Percentiles rank a stretch among this genome's conserved stretches.
Conservation (phyloP, 352 stramenopile species). For the Globisporangium rhizosaccharum region DNA sequence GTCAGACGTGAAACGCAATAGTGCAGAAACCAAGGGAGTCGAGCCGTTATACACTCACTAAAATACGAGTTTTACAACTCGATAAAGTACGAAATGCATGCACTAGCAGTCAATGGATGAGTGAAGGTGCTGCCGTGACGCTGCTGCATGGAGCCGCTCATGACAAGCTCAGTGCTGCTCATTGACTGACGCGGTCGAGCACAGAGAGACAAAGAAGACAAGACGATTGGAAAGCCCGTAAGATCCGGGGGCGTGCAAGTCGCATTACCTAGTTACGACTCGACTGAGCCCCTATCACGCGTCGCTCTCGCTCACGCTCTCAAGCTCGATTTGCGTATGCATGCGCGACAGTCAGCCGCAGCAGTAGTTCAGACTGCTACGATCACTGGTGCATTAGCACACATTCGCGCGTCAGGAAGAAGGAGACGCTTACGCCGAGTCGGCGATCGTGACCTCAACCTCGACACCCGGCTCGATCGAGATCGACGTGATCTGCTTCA, state of each 20-base stretch:
- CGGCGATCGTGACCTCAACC: slow-evolving; percentile 97
- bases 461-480: slow-evolving; percentile 98
- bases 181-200: too few relatives aligned
- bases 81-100: not conserved
- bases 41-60: not conserved
- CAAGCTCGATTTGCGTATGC: slow-evolving; percentile 10
- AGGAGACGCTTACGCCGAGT: slow-evolving; percentile 69
- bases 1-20: not conserved
- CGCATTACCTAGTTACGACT: not conserved
- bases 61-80: not conserved
- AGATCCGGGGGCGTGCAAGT: slow-evolving; percentile 1
- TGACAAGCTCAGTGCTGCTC: not conserved
- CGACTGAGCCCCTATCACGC: not conserved
- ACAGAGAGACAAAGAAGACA: not conserved
- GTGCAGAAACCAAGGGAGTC: not conserved
- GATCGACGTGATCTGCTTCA: slow-evolving; percentile 99
- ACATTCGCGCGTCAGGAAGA: not conserved
- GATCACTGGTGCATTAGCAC: not conserved
- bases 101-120: not conserved
- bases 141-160: not conserved
- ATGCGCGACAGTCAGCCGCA: not conserved
- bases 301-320: not conserved
- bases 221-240: not conserved
- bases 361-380: not conserved
- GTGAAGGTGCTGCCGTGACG: not conserved